Base-by-base conservation (phyloP, 2,329 filamentous ascomycete species). In the Daldinia sp. region DNA sequence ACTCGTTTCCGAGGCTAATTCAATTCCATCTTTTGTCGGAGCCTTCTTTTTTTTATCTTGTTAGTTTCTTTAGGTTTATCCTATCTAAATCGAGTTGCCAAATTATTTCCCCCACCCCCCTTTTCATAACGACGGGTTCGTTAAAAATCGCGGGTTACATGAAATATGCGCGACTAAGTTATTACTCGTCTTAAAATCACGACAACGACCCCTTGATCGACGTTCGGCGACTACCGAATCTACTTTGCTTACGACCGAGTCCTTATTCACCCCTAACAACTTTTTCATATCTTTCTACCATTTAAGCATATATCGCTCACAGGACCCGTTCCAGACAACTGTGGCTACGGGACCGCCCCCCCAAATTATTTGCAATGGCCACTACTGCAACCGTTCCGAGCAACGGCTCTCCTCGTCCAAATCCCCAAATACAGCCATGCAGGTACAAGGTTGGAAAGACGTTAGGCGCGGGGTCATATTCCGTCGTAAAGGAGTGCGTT, bases 361-460 rank as follows among this genome's bases (percentile, higher is more conserved):
- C 27, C 27, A 17, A 10, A 43, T 61, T 8, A 35, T 30, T 32
- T 43, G 63, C 43, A 9, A 75, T 74, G 73, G 71, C 70, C 35
- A 64, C 64, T 35, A 68, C 70, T 3, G 61, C 69, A 11, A 68
- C 71, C 35, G 35, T 60, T 19, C 66, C 70, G 58, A 70, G 58
- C 49, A 72, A 73, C 55, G 72, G 70, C 67, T 71, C 72, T 32
- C 72, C 71, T 47, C 70, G 69, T 58, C 72, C 74, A 54, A 74
- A 72, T 52, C 85, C 89, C 2, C 89, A 93, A 77, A 87, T 98
- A 67, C 94, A 98, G 80, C 94, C 95, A 72, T 99, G 94, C 78
- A 88, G 94, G 71, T 99, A 99, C 85, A 99, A 98, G 82, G 97
- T 96, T 5, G 95, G 95, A 68, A 99, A 99, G 85, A 98, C 95